phyloP scores from a whole-genome alignment of 176 grass and related monocot genomes.

The Eragrostis nindensis region DNA sequence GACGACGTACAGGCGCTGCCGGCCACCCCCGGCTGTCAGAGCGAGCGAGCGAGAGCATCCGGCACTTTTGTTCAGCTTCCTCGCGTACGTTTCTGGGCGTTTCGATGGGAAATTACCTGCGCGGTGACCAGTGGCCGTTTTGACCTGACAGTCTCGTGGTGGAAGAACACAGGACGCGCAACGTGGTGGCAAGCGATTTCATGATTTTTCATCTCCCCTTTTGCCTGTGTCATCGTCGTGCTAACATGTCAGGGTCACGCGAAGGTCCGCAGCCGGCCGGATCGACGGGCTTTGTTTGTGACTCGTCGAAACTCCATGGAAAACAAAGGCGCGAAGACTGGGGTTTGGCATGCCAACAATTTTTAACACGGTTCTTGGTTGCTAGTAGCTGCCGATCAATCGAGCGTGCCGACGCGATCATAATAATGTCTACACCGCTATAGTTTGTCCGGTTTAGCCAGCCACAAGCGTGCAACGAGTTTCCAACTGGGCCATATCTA shows the following conservation, averaged over 20 bases:
- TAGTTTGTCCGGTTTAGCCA: neutral
- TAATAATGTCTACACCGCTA: conserved; percentile 24
- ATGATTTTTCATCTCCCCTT: too few species aligned
- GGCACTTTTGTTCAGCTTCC: conserved; percentile 10
- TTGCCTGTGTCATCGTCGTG: neutral
- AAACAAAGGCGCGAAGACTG: neutral
- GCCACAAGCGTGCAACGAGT: neutral
- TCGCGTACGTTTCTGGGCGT: neutral
- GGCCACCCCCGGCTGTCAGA: conserved; percentile 14
- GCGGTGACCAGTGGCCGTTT: neutral
- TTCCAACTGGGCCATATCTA: neutral
- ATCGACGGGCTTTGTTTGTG: neutral
- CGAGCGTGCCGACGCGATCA: conserved; percentile 35
- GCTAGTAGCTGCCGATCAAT: conserved; percentile 8
- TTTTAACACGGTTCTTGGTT: conserved; percentile 10
- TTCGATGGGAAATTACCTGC: neutral
- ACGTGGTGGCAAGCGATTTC: neutral
- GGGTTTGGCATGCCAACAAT: neutral
- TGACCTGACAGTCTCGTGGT: neutral
- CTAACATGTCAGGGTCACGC: neutral
- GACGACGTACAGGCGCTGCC: conserved; percentile 8
- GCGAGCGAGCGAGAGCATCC: too few species aligned
- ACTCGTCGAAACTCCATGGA: neutral
- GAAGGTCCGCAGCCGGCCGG: neutral
- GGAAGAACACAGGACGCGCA: neutral